phyloP scores from a whole-genome alignment of 2,329 filamentous ascomycete genomes.

The Cordyceps militaris region DNA sequence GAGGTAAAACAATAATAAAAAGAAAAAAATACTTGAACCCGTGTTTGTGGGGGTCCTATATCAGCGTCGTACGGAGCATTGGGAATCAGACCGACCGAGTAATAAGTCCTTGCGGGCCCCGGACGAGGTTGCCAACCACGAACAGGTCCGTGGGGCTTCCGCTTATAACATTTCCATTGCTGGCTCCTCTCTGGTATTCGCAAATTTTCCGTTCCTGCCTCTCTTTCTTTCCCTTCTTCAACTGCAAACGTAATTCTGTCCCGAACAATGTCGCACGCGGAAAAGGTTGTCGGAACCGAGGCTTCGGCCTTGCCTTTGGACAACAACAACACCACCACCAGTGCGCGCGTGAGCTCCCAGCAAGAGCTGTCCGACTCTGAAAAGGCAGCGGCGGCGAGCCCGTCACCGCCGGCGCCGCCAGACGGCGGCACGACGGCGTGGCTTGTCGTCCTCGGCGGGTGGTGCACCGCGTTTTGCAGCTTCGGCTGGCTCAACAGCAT shows the following conservation, averaged over 20 bases:
- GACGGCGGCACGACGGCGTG: conserved; percentile 29
- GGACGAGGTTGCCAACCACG: not conserved
- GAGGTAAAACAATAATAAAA: not conserved
- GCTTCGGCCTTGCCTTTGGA: not conserved
- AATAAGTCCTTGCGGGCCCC: not conserved
- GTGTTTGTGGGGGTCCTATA: not conserved
- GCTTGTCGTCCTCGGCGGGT: conserved; percentile 33
- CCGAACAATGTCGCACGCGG: not conserved
- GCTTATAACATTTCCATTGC: not conserved
- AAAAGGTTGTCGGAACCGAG: not conserved
- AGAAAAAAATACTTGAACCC: too few species aligned
- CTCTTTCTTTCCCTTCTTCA: not conserved
- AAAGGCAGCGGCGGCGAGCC: not conserved
- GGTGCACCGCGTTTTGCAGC: conserved; percentile 34
- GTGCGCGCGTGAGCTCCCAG: not conserved
- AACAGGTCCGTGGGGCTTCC: not conserved
- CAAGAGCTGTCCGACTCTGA: conserved; percentile 1
- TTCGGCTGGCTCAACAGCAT: conserved; percentile 34
- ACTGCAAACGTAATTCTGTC: not conserved
- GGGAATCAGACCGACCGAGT: not conserved
- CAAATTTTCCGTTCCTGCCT: too few species aligned
- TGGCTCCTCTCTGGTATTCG: not conserved
- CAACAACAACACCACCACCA: not conserved
- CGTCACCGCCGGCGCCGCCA: conserved; percentile 14
- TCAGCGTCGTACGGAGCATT: not conserved